Conservation (phyloP, 2,329 filamentous ascomycete genomes). For the Fusarium keratoplasticum region DNA sequence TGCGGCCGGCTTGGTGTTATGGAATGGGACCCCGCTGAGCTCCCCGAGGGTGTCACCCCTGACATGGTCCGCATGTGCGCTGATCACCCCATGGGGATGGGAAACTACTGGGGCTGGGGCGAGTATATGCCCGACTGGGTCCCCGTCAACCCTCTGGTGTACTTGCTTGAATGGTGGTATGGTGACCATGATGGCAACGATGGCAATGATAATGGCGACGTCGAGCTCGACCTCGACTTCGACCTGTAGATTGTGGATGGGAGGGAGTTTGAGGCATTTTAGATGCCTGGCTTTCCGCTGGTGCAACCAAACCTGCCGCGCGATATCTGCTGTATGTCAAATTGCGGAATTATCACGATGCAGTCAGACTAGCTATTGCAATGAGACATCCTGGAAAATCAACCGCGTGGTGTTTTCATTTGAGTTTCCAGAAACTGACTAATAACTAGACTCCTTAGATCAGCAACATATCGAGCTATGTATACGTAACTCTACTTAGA, state of each 20-base stretch:
- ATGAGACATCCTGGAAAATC: neutral
- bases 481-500: neutral
- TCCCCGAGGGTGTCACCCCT: conserved; percentile 11
- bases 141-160: conserved; percentile 22
- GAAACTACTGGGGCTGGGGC: conserved; percentile 33
- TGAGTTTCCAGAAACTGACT: neutral
- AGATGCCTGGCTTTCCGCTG: neutral
- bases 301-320: neutral
- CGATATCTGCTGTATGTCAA: neutral
- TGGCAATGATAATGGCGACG: neutral
- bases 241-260: neutral
- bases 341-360: neutral
- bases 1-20: conserved; percentile 29
- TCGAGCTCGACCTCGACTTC: neutral
- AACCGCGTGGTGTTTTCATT: neutral
- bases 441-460: neutral
- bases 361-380: neutral
- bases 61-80: conserved; percentile 26
- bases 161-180: conserved; percentile 2
- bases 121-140: conserved; percentile 30
- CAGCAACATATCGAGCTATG: neutral
- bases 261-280: neutral
- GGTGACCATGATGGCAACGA: neutral
- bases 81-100: conserved; percentile 23
- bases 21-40: conserved; percentile 24